A percentile compares a stretch with the other conserved stretches of the same genome.
These are phyloP conservation scores for Gentiana dahurica DNA, from an alignment of 257 asterid genomes.

Conservation along the genomic window DNA sequence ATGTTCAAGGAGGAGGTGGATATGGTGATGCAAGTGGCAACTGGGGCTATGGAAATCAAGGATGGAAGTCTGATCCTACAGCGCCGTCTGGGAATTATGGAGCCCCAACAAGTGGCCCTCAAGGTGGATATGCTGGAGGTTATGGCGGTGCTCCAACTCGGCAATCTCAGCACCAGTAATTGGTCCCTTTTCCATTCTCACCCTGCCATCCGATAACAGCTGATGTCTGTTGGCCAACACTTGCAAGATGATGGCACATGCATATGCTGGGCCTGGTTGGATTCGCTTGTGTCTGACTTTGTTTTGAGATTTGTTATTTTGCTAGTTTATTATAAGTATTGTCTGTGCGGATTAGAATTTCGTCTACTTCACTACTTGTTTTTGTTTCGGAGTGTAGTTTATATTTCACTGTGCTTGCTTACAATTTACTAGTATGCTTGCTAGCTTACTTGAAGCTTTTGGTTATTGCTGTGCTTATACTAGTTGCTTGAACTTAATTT, in stretches of 20 bases:
- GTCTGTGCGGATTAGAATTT: conserved; percentile 33
- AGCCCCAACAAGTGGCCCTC: conserved; percentile 24
- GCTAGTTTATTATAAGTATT: conserved; percentile 52
- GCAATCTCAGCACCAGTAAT: conserved; percentile 47
- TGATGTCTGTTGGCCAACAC: conserved; percentile 31
- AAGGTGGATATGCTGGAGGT: conserved; percentile 56
- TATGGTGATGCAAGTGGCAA: conserved; percentile 64
- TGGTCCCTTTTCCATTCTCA: background rate
- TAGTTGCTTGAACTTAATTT: conserved; percentile 21
- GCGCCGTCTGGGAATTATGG: conserved; percentile 46
- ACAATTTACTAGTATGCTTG: conserved; percentile 15
- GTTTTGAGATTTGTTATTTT: conserved; percentile 31
- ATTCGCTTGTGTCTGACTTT: conserved; percentile 34
- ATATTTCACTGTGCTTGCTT: conserved; percentile 30
- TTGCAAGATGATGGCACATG: conserved; percentile 33
- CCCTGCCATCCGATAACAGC: conserved; percentile 9
- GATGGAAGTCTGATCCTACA: conserved; percentile 62
- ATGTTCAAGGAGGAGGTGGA: conserved; percentile 34
- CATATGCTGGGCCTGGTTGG: conserved; percentile 34
- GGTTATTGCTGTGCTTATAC: conserved; percentile 30
- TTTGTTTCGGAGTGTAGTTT: conserved; percentile 41
- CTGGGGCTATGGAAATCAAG: conserved; percentile 44
- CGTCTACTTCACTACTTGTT: conserved; percentile 15
- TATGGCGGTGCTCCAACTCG: conserved; percentile 47
- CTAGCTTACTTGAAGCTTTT: conserved; percentile 33